Percentiles rank a stretch among this genome's conserved stretches.
phyloP scores from a whole-genome alignment of 2,329 filamentous ascomycete species.

The Zelopaecilomyces penicillatus region DNA sequence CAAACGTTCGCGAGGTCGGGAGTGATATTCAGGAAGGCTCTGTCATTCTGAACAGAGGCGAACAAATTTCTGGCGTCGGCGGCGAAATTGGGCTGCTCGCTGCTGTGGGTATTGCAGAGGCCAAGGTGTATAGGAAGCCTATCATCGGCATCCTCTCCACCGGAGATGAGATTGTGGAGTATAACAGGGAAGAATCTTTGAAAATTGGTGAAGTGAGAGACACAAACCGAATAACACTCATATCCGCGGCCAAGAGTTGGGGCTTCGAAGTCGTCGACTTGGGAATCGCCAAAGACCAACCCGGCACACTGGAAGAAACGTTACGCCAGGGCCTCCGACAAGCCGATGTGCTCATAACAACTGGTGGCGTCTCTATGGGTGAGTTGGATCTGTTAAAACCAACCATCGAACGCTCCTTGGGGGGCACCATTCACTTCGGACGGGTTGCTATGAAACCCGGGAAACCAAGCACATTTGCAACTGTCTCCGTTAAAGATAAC shows the following conservation, averaged over 20 bases:
- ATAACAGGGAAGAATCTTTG: slow-evolving; percentile 54
- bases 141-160: slow-evolving; percentile 83
- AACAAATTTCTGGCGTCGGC: slow-evolving; percentile 76
- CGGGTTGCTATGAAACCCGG: slow-evolving; percentile 97
- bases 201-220: slow-evolving; percentile 81
- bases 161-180: slow-evolving; percentile 84
- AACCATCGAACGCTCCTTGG: slow-evolving; percentile 81
- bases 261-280: slow-evolving; percentile 77
- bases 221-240: slow-evolving; percentile 81
- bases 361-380: slow-evolving; percentile 94
- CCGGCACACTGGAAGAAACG: slow-evolving; percentile 64
- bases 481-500: slow-evolving; percentile 60
- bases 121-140: slow-evolving; percentile 67
- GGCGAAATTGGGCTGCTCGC: slow-evolving; percentile 88
- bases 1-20: slow-evolving; percentile 87
- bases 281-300: slow-evolving; percentile 71
- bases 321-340: slow-evolving; percentile 66
- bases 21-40: slow-evolving; percentile 70
- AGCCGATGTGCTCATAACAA: slow-evolving; percentile 80
- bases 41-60: slow-evolving; percentile 65
- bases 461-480: slow-evolving; percentile 95
- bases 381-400: slow-evolving; percentile 95
- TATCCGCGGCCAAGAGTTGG: slow-evolving; percentile 65
- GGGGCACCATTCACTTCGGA: slow-evolving; percentile 92
- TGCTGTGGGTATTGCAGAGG: slow-evolving; percentile 66